These are phyloP conservation scores for Colletotrichum sp. DNA, from an alignment of 2,329 filamentous ascomycete genomes.

Conservation along the genomic window DNA sequence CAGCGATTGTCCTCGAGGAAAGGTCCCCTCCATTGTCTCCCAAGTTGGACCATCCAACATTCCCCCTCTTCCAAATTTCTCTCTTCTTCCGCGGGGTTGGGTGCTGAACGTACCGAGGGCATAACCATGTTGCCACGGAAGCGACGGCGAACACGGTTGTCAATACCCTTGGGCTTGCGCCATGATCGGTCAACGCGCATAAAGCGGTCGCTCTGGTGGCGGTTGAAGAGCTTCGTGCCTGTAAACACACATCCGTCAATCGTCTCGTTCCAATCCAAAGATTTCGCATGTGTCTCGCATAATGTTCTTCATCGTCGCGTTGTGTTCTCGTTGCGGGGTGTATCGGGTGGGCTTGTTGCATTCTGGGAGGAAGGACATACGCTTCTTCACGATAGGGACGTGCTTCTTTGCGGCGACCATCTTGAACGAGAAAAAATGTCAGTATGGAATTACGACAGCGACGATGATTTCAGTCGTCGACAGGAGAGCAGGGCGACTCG, in stretches of 20 bases:
- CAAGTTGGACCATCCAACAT: neutral
- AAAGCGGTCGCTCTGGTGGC: conserved; percentile 98
- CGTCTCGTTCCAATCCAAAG: conserved; percentile 8
- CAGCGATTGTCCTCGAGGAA: neutral
- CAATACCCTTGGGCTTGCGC: conserved; percentile 99
- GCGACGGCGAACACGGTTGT: conserved; percentile 95
- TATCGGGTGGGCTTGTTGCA: conserved; percentile 1
- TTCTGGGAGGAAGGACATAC: conserved; percentile 65
- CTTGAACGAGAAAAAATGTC: conserved; percentile 50
- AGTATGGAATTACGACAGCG: conserved; percentile 23
- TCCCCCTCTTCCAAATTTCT: conserved; percentile 8
- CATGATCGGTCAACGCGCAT: conserved; percentile 89
- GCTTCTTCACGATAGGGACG: conserved; percentile 99
- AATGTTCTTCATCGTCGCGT: neutral
- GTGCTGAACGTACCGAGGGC: conserved; percentile 83
- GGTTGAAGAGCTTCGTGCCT: conserved; percentile 94
- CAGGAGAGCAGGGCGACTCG: conserved; percentile 6
- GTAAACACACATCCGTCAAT: conserved; percentile 45
- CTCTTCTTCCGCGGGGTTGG: neutral
- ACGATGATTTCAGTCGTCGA: neutral
- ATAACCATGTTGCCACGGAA: conserved; percentile 96
- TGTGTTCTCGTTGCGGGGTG: conserved; percentile 2
- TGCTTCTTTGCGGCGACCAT: conserved; percentile 99
- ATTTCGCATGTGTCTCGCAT: conserved; percentile 8
- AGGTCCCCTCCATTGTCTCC: neutral